Percentiles rank a stretch among this genome's conserved stretches.
These are phyloP conservation scores for Tephrocybe sp. DNA, from an alignment of 768 basidiomycete genomes.

Conservation along the genomic window DNA sequence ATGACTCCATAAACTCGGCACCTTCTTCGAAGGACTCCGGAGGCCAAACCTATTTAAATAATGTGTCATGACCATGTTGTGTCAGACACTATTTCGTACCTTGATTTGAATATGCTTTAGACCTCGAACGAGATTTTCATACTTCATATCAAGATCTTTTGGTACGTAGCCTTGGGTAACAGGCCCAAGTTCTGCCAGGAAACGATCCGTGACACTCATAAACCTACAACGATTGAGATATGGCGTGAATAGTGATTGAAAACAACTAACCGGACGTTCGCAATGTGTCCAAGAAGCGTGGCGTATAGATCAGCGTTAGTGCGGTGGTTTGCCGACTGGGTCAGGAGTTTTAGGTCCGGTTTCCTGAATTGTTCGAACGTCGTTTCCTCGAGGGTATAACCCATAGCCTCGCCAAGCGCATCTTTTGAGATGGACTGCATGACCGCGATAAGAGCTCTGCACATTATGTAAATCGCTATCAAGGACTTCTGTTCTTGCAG, in stretches of 20 bases:
- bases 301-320: conserved; percentile 84
- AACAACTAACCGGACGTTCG: conserved; percentile 67
- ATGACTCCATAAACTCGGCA: conserved; percentile 83
- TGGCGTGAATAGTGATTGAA: background rate
- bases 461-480: conserved; percentile 88
- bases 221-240: conserved; percentile 50
- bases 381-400: conserved; percentile 81
- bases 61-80: background rate
- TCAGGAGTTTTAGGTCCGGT: conserved; percentile 65
- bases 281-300: conserved; percentile 79
- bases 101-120: conserved; percentile 83
- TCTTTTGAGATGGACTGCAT: conserved; percentile 74
- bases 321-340: conserved; percentile 73
- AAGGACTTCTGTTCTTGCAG: conserved; percentile 75
- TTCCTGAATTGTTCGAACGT: conserved; percentile 84
- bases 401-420: conserved; percentile 73
- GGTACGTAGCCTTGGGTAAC: conserved; percentile 73
- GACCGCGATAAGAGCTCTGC: conserved; percentile 78
- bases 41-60: conserved; percentile 76
- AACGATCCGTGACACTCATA: conserved; percentile 90
- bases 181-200: conserved; percentile 75
- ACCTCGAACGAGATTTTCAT: conserved; percentile 83
- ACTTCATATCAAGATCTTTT: conserved; percentile 79
- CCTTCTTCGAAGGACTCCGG: conserved; percentile 92
- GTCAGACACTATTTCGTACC: conserved; percentile 33